Base-by-base conservation (phyloP, 2,329 filamentous ascomycete genomes). In the Phaeosphaeria sp. region DNA sequence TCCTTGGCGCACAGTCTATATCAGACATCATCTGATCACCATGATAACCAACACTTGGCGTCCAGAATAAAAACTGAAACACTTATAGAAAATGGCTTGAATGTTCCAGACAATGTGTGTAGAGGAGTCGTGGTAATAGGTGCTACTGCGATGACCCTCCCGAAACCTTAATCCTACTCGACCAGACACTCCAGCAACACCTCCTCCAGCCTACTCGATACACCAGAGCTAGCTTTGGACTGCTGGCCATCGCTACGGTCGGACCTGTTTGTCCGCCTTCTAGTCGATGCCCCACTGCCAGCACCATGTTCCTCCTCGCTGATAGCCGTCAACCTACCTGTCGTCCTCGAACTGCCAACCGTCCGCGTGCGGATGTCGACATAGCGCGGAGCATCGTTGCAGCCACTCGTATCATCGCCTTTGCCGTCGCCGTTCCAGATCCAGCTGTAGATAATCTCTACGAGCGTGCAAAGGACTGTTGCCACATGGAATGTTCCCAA, bases 1-100 rank as follows among this genome's bases (percentile, higher is more conserved):
- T 4, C 25, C 36, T 62, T 63, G 57, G 60, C 60, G 42, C 50
- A 36, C n/a, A n/a, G 5, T 39, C 36, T 39, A 49, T 49, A 18
- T 22, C 22, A n/a, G 22, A 44, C 46, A 61, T 64, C 62, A 65
- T 57, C 54, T 62, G 65, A 11, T 49, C 25, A 27, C 25, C 50
- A 45, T 61, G 58, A 63, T 56, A 44, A 51, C 24, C 33, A 33
- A 48, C 25, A 42, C 17, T 8, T 42, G 17, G 15, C 17, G 6
- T 17, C 15, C 6, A 20, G 6, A 8, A 5, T 8, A 4, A 8
- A 8, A 27, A 27, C 25, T 8, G 8, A 27, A 5, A 27, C 5
- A 27, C 25, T 5, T 27, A 8, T 27, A 5, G 25, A 27, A 8
- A 27, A 27, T 8, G 25, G 8, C 25, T 4, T 27, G 8, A 8